Conservation (phyloP, 352 stramenopile genomes). For the Globisporangium parvum region DNA sequence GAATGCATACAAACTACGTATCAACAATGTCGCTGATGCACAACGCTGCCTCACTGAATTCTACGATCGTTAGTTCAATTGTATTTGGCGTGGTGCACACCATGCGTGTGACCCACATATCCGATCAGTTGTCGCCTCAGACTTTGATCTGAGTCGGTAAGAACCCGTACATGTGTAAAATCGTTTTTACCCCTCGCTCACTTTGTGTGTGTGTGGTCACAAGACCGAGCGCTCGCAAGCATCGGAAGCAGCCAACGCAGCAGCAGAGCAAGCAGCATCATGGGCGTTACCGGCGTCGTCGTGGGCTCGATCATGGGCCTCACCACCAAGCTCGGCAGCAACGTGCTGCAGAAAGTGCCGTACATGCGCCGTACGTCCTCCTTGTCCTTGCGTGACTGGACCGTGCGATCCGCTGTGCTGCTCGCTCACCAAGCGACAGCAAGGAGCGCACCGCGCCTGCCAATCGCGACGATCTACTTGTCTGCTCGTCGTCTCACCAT, state of each 20-base stretch:
- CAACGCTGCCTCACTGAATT: background rate
- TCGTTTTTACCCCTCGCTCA: constrained; percentile 3
- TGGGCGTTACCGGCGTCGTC: constrained; percentile 66
- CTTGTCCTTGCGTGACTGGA: background rate
- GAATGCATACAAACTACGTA: no score
- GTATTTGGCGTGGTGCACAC: no score
- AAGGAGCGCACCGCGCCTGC: no score
- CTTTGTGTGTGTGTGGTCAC: constrained; percentile 3
- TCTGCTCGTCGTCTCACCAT: no score
- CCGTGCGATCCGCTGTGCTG: background rate
- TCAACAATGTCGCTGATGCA: background rate
- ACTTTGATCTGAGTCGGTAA: no score
- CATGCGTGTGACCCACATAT: background rate
- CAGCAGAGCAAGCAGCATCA: constrained; percentile 17
- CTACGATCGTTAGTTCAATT: no score
- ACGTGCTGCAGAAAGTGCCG: constrained; percentile 77
- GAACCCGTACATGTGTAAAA: background rate
- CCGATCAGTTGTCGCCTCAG: no score
- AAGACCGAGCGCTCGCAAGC: constrained; percentile 5
- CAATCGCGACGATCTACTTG: background rate
- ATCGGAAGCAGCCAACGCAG: constrained; percentile 7
- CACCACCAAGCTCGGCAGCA: constrained; percentile 79
- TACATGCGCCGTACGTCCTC: constrained; percentile 72
- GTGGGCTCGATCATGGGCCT: constrained; percentile 69
- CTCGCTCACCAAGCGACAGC: background rate